phyloP scores from a whole-genome alignment of 2,329 filamentous ascomycete genomes.

The Aspergillus thermomutatus region DNA sequence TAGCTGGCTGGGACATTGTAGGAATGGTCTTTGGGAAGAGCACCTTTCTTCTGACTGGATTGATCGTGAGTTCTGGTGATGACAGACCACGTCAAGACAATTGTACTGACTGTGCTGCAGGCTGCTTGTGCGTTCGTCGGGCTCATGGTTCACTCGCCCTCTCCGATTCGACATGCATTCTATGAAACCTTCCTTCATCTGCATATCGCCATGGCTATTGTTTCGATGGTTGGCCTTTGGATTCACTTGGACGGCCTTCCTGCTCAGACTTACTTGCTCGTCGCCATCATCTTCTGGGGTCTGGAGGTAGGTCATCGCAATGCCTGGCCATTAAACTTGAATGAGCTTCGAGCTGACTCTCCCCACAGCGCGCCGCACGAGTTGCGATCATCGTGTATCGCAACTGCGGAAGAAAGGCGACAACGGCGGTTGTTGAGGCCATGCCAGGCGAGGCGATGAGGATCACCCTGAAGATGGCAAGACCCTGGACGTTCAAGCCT shows the following conservation, averaged over 20 bases:
- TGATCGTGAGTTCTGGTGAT: conserved; percentile 37
- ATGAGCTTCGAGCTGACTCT: conserved; percentile 7
- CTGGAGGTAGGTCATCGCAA: conserved; percentile 49
- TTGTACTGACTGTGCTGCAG: conserved; percentile 20
- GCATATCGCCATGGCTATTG: conserved; percentile 72
- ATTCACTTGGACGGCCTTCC: conserved; percentile 70
- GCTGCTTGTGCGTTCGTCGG: conserved; percentile 57
- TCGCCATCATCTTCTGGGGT: conserved; percentile 73
- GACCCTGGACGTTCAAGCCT: conserved; percentile 62
- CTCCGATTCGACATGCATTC: conserved; percentile 84
- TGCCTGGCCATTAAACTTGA: neutral
- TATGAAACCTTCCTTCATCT: conserved; percentile 93
- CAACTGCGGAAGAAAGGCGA: conserved; percentile 59
- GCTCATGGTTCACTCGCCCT: conserved; percentile 68
- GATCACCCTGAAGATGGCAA: conserved; percentile 67
- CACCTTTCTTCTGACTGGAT: conserved; percentile 39
- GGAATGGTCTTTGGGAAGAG: conserved; percentile 26
- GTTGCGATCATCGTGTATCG: conserved; percentile 61
- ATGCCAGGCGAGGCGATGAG: conserved; percentile 68
- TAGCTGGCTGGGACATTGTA: conserved; percentile 38
- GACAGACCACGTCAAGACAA: neutral
- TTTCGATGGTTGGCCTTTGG: conserved; percentile 69
- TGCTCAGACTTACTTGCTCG: conserved; percentile 71
- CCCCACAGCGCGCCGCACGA: conserved; percentile 52
- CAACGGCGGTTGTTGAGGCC: conserved; percentile 63